These are phyloP conservation scores for Apostasia shenzhenica DNA, from an alignment of 106 monocot genomes.

Conservation along the genomic window DNA sequence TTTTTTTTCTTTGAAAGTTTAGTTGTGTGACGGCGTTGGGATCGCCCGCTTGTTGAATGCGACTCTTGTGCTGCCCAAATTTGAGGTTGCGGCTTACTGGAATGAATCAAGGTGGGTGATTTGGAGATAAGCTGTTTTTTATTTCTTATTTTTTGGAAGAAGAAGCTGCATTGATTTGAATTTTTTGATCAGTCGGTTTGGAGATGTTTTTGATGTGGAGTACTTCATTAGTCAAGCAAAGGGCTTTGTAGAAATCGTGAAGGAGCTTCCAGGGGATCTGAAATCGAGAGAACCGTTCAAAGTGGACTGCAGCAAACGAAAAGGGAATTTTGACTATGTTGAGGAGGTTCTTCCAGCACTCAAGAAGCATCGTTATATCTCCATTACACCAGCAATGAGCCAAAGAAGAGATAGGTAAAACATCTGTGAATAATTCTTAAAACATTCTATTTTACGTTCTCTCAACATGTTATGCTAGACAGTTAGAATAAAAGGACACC, in stretches of 20 bases:
- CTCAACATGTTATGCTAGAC: no score
- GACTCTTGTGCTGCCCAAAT: constrained; percentile 78
- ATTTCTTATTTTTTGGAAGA: not conserved
- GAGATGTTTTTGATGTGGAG: constrained; percentile 86
- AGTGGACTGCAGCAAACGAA: constrained; percentile 95
- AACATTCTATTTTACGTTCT: no score
- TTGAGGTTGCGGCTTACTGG: constrained; percentile 96
- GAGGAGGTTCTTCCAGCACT: constrained; percentile 67
- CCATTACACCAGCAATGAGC: constrained; percentile 87
- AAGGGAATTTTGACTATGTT: constrained; percentile 79
- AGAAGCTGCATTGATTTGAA: constrained; percentile 10
- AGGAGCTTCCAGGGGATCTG: constrained; percentile 65
- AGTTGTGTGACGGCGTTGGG: constrained; percentile 95
- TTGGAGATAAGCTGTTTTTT: constrained; percentile 1
- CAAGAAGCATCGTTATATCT: constrained; percentile 67
- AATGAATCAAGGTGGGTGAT: constrained; percentile 73
- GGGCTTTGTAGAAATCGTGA: constrained; percentile 59
- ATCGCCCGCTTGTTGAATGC: constrained; percentile 94
- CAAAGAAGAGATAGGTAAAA: constrained; percentile 88
- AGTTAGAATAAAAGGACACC: no score
- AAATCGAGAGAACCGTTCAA: constrained; percentile 47
- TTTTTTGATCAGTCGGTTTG: constrained; percentile 65
- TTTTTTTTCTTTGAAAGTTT: not conserved
- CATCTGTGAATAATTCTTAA: no score
- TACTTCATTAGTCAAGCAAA: constrained; percentile 65